Conservation (phyloP, 176 grass and related monocot species). For the Cenchrus purpureus region DNA sequence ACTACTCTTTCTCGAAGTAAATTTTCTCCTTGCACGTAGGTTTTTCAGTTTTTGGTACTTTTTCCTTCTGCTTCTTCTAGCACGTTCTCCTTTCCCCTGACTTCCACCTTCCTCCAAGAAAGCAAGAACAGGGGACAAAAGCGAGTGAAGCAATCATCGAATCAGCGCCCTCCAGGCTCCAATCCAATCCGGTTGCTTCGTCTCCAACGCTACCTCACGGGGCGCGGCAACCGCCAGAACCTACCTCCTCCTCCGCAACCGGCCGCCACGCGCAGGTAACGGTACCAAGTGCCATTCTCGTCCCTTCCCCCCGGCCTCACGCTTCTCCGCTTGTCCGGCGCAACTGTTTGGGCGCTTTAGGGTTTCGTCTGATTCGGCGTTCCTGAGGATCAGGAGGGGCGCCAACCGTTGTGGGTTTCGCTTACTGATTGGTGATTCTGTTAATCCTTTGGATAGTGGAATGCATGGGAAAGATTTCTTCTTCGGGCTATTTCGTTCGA, state of each 20-base stretch:
- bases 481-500: background rate
- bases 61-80: constrained; percentile 10
- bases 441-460: background rate
- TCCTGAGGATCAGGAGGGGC: background rate
- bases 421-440: background rate
- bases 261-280: constrained; percentile 38
- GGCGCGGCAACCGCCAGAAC: background rate
- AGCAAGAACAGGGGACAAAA: background rate
- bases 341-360: background rate
- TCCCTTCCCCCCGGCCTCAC: background rate
- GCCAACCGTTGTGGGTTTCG: background rate
- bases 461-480: background rate
- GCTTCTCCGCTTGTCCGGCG: background rate
- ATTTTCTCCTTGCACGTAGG: background rate
- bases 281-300: background rate
- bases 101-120: constrained; percentile 1
- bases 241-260: background rate
- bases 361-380: background rate
- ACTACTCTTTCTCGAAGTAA: no score
- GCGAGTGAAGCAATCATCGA: background rate
- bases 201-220: constrained; percentile 14
- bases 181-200: constrained; percentile 51
- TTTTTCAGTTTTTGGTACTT: background rate
- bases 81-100: constrained; percentile 17
- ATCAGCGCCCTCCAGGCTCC: constrained; percentile 14